These are phyloP conservation scores for Fusarium chaquense DNA, from an alignment of 2,329 filamentous ascomycete species.

Conservation along the genomic window DNA sequence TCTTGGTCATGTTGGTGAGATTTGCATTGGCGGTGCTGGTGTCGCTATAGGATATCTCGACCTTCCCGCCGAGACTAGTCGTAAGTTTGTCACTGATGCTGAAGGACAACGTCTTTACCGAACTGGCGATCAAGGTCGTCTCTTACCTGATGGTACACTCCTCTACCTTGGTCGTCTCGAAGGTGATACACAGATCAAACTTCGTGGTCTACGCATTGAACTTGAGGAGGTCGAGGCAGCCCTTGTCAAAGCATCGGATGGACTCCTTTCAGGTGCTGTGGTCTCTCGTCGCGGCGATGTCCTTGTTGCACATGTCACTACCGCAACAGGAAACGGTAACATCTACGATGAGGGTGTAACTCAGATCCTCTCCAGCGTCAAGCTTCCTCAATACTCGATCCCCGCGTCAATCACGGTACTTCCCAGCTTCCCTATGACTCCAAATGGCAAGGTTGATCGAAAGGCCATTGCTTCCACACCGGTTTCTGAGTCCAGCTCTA, in stretches of 20 bases:
- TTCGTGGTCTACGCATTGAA: slow-evolving; percentile 60
- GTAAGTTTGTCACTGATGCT: slow-evolving; percentile 3
- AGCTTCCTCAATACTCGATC: slow-evolving; percentile 1
- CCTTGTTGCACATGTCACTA: not conserved
- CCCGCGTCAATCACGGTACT: slow-evolving; percentile 4
- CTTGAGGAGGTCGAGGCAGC: slow-evolving; percentile 54
- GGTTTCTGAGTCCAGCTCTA: not conserved
- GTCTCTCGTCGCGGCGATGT: not conserved
- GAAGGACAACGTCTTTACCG: slow-evolving; percentile 13
- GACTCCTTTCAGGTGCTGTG: slow-evolving; percentile 3
- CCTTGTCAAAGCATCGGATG: slow-evolving; percentile 5
- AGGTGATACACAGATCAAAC: slow-evolving; percentile 60
- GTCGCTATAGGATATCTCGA: slow-evolving; percentile 14
- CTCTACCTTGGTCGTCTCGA: slow-evolving; percentile 52
- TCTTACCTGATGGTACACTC: slow-evolving; percentile 52
- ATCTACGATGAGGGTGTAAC: not conserved
- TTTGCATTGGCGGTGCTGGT: slow-evolving; percentile 15
- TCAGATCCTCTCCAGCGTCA: not conserved
- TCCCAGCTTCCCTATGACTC: not conserved
- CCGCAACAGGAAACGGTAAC: not conserved
- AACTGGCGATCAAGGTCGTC: slow-evolving; percentile 30
- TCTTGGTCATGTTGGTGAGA: slow-evolving; percentile 5
- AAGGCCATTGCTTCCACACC: not conserved
- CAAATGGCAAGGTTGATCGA: slow-evolving; percentile 3
- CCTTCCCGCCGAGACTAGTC: not conserved